Base-by-base conservation (phyloP, 1,139 yeast genomes). In the Yamadazyma taylorii region DNA sequence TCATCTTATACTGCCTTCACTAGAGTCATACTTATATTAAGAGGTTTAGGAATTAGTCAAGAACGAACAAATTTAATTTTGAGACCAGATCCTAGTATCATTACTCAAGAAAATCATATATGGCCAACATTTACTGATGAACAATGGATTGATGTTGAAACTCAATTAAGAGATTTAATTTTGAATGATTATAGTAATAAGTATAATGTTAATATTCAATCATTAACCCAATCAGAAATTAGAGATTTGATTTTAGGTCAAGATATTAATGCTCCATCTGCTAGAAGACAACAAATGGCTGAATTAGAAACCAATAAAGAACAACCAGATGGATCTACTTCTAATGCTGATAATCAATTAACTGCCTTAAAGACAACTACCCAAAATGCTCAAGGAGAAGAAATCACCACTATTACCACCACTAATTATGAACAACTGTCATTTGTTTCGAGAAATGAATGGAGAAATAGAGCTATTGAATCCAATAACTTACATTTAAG, bases 1-100 rank as follows among this genome's bases (percentile, higher is more conserved):
- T 85, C 95, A 0, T 83, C 97, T 0, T 88, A 85, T 52, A 94
- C 98, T 0, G 97, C 98, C 0, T 94, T 92, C 58, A 88, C 96
- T 3, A 74, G 99, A 47, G 67, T 90, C 38, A 78, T 90, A 42
- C 71, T 94, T 46, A 68, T 94, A 15, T 66, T 92, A 52, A 73
- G 98, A 46, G 94, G 94, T 0, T 63, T 90, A 41, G 84, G 84
- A 38, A 80, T 90, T 13, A 83, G 85, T 54, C 79, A 79, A 37
- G 97, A 88, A 38, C 75, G 79, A 43, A 78, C 97, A 0, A 85
- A 84, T 54, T 63, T 82, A 47, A 83, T 90, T 37, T 65, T 92
- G 40, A 69, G 87, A 14, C 92, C 96, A 1, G 95, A 86, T 51
- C 70, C 82, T 26, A 73, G 82, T 2, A 75, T 85, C 2, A 64